These are phyloP conservation scores for Prunus mira DNA, from an alignment of 306 rosid genomes.

Conservation along the genomic window DNA sequence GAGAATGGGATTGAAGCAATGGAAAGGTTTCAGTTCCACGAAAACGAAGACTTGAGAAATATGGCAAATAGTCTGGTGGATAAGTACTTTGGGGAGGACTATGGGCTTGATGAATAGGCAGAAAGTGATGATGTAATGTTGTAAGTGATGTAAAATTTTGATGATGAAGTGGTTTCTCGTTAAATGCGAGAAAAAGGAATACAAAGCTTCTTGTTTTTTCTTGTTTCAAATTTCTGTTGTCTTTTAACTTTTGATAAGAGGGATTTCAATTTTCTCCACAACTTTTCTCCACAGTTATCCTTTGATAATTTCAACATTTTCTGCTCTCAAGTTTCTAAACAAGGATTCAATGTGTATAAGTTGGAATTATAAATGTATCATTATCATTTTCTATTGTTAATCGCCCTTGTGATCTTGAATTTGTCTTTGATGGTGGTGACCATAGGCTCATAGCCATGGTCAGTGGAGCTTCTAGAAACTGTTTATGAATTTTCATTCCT, in stretches of 20 bases:
- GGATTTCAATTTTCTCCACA: not conserved
- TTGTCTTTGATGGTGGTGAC: too few species aligned
- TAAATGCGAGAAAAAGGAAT: not conserved
- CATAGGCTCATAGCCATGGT: too few species aligned
- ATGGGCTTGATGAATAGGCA: slow-evolving; percentile 66
- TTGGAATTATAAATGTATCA: too few species aligned
- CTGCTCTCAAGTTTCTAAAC: not conserved
- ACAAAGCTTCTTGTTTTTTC: not conserved
- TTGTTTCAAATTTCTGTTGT: not conserved
- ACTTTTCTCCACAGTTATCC: not conserved
- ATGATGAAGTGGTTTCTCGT: not conserved
- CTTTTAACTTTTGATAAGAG: not conserved
- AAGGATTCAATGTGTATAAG: not conserved
- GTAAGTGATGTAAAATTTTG: slow-evolving; percentile 9
- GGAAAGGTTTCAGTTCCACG: slow-evolving; percentile 97
- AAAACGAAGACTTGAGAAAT: slow-evolving; percentile 83
- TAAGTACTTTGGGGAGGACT: slow-evolving; percentile 87
- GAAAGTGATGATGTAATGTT: not conserved
- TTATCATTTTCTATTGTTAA: too few species aligned
- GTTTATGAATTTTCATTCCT: too few species aligned
- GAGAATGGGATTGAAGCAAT: slow-evolving; percentile 95
- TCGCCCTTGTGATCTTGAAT: too few species aligned
- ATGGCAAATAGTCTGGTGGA: slow-evolving; percentile 90
- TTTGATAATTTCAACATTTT: not conserved
- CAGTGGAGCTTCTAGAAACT: too few species aligned